Evolutionary conservation across 2,329 filamentous ascomycete species (phyloP).

Genomic region (Hortaea werneckii): DNA sequence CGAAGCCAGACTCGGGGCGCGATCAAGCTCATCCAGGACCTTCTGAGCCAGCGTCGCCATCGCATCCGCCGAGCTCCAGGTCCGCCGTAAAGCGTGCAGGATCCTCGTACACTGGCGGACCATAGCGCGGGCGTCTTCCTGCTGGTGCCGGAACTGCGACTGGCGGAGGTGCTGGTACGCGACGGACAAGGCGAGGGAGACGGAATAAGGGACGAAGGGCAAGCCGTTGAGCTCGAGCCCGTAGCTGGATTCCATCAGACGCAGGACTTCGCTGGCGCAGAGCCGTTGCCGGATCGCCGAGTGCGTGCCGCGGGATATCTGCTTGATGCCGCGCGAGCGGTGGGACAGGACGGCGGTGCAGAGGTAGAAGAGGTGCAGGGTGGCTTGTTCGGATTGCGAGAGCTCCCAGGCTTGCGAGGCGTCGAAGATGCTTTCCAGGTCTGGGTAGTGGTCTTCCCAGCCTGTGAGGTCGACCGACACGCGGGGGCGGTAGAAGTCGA

Average conservation of each 20-base stretch:
- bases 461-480: constrained; percentile 32
- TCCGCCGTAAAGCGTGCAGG: constrained; percentile 33
- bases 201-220: constrained; percentile 46
- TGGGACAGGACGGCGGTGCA: constrained; percentile 48
- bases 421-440: constrained; percentile 35
- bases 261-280: constrained; percentile 45
- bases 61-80: constrained; percentile 38
- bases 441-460: constrained; percentile 39
- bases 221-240: constrained; percentile 39
- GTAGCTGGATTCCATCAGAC: constrained; percentile 36
- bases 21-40: constrained; percentile 22
- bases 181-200: constrained; percentile 46
- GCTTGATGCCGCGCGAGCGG: constrained; percentile 36
- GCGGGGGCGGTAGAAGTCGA: constrained; percentile 37
- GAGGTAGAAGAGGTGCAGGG: constrained; percentile 48
- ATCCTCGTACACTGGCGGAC: constrained; percentile 34
- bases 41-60: constrained; percentile 30
- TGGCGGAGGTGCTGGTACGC: constrained; percentile 48
- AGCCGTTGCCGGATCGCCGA: constrained; percentile 46
- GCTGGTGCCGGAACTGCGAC: constrained; percentile 38
- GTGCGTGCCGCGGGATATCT: constrained; percentile 34
- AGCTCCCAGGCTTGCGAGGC: constrained; percentile 28
- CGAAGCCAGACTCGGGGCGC: constrained; percentile 15
- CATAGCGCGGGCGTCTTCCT: constrained; percentile 37
- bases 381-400: constrained; percentile 29